Base-by-base conservation (phyloP, 345 rosid genomes). In the Populus nigra region DNA sequence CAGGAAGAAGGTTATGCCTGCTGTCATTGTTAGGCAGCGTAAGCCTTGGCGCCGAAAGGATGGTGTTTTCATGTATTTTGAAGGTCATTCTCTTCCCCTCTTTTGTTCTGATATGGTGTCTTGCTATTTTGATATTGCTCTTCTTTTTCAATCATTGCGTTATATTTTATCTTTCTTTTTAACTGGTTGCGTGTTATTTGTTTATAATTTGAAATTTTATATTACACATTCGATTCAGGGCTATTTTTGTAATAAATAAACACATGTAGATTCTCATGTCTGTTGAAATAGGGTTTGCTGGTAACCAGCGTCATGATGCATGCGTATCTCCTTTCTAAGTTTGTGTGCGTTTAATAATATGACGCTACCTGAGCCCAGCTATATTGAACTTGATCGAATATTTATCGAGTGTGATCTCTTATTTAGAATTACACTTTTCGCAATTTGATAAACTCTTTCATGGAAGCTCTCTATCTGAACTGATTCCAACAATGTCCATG, bases 31-130 rank as follows among this genome's bases (percentile, higher is more conserved):
- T 36, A 62, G 86, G 62, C 86, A 83, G 83, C 83, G 83, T 41
- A 83, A 79, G 76, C 86, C 83, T 3, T 82, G 85, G 85, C 82
- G 85, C 73, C 16, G 85, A 82, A 82, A 82, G 85, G 99, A 93
- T 68, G 98, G 99, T 33, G 98, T 95, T 69, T 95, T 55, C 90
- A 95, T 95, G 99, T 92, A 95, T 86, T 93, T 95, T n/a, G 98
- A 95, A 92, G 99, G 98, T 94, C 18, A 50, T 17, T 31, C 2
- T 39, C 27, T 49, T 39, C 6, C 6, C 50, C 13, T 17, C 1
- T 25, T 2, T 55, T 15, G 3, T 20, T 23, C 12, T 25, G 3
- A 18, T 55, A 35, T 0, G 1, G 1, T 12, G 3, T 50, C 7
- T 31, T 25, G 17, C 0, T 25, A 17, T 68, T 38, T 5, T 13